These are phyloP conservation scores for Xylaria grammica DNA, from an alignment of 495 filamentous ascomycete species.

Conservation along the genomic window DNA sequence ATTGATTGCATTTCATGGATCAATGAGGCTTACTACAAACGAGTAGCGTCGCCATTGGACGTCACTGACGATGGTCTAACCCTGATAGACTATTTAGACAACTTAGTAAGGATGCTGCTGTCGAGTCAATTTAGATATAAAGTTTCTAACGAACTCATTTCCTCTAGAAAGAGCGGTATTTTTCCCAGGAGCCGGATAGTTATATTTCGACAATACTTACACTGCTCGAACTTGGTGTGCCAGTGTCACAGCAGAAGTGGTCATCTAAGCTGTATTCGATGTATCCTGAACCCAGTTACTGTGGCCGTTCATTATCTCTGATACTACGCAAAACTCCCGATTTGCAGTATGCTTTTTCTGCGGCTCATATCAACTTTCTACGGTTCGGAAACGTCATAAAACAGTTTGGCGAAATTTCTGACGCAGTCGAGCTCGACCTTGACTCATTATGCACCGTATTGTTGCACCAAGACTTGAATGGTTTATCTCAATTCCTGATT, in stretches of 20 bases:
- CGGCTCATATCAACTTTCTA: background rate
- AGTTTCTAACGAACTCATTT: background rate
- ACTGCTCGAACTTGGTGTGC: background rate
- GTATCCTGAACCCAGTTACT: too few species aligned
- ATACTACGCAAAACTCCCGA: background rate
- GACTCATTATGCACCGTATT: conserved; percentile 1
- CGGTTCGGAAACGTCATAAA: background rate
- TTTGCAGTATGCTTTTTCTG: background rate
- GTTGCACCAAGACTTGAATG: background rate
- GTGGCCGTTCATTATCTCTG: too few species aligned
- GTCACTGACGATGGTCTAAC: background rate
- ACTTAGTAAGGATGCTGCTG: background rate
- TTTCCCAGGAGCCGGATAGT: too few species aligned
- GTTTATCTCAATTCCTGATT: background rate
- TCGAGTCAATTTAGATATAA: too few species aligned
- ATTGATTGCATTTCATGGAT: background rate
- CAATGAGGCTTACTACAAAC: background rate
- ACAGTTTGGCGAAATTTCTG: background rate
- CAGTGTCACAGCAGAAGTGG: too few species aligned
- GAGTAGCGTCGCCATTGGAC: background rate
- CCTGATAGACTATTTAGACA: background rate
- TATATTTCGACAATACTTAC: background rate
- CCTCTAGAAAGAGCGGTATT: too few species aligned
- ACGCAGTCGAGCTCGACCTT: background rate
- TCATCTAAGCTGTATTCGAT: too few species aligned